phyloP scores from a whole-genome alignment of 2,329 filamentous ascomycete genomes.

The Fusarium devonianum region DNA sequence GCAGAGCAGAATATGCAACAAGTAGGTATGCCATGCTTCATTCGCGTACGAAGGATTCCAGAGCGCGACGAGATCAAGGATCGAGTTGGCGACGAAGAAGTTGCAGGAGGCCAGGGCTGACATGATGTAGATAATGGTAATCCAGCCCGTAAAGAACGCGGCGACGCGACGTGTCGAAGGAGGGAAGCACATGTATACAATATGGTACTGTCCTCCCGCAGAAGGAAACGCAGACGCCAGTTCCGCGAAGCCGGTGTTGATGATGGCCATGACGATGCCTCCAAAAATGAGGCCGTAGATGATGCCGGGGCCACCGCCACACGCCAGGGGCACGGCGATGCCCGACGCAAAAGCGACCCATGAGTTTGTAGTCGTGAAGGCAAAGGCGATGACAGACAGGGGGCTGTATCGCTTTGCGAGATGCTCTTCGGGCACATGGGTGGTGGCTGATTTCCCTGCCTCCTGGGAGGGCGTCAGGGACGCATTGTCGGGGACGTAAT shows the following conservation, averaged over 20 bases:
- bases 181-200: conserved; percentile 39
- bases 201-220: conserved; percentile 40
- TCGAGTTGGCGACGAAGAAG: conserved; percentile 37
- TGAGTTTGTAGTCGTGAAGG: conserved; percentile 40
- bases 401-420: conserved; percentile 38
- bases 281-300: conserved; percentile 38
- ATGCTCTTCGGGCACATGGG: conserved; percentile 14
- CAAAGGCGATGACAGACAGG: conserved; percentile 39
- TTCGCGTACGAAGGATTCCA: conserved; percentile 33
- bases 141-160: conserved; percentile 38
- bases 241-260: conserved; percentile 39
- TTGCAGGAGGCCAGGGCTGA: conserved; percentile 37
- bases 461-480: conserved; percentile 28
- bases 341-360: conserved; percentile 41
- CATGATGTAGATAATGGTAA: conserved; percentile 40
- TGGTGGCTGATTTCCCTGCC: conserved; percentile 23
- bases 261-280: conserved; percentile 34
- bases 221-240: conserved; percentile 39
- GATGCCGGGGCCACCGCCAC: conserved; percentile 36
- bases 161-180: conserved; percentile 32
- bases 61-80: conserved; percentile 32
- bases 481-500: conserved; percentile 15
- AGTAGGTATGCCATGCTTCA: conserved; percentile 38
- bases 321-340: conserved; percentile 35
- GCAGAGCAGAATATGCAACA: conserved; percentile 36